Evolutionary conservation across 1,139 yeast species (phyloP), one percentile per base, ranked within the genome.

Genomic region (Hyphopichia burtonii): DNA sequence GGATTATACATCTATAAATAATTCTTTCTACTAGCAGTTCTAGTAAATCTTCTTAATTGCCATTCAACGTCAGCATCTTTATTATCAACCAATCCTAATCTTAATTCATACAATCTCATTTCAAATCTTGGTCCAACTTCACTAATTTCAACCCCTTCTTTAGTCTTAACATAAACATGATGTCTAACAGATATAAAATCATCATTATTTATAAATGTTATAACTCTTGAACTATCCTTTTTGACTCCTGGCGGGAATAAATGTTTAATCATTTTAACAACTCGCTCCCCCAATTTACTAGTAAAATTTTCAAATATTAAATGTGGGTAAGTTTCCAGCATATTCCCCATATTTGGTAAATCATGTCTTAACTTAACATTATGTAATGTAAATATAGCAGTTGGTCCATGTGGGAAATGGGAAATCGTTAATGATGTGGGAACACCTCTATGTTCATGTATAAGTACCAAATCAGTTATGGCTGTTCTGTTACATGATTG

Each of bases 61-160:
- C 99, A 93, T 65, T 93, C 99, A 25, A 89, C 82, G 57, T 93
- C 99, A n/a, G 97, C 96, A 63, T 94, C 98, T 66, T 87, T 87
- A 61, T 91, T 89, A 55, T 93, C 99, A 48, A 93, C 70, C 39
- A 96, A 87, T 3, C 99, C 98, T 52, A 94, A 73, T 58, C 84
- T 80, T 49, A 94, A 70, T 61, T 93, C 97, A 59, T 82, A 93
- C 48, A 93, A 68, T 61, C 90, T 81, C 98, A 93, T 90, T 66
- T 94, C 99, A 56, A 93, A 93, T 47, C 99, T 73, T n/a, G 99
- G 99, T 0, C 99, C 99, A 33, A 94, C 86, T 60, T 93, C 99
- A 48, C 97, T 93, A 47, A 93, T 68, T 60, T 93, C 99, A 3
- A 90, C 96, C 30, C 85, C 80, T 46, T 90, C 96, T 52, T 86